Percentiles rank a stretch among this genome's conserved stretches.
Evolutionary conservation across 306 rosid species (phyloP).

Genomic region (Prinsepia uniflora): DNA sequence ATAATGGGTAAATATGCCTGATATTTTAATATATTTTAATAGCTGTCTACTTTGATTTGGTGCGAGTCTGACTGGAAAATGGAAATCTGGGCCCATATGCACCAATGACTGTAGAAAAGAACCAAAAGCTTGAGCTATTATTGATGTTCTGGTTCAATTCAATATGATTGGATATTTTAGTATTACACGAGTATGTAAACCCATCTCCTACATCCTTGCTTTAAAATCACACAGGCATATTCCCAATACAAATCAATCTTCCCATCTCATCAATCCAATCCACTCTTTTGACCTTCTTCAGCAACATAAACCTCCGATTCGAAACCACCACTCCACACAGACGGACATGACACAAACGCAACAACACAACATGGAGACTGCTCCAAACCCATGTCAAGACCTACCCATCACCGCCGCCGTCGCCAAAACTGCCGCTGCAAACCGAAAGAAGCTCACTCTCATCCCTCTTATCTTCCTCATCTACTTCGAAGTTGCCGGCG

Average conservation of each 20-base stretch:
- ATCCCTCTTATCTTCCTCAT: constrained; percentile 42
- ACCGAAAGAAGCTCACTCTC: constrained; percentile 26
- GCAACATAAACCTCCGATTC: neutral
- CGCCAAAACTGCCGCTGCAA: neutral
- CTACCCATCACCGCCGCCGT: neutral
- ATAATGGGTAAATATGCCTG: too few species aligned
- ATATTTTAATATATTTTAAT: too few species aligned
- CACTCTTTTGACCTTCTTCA: too few species aligned
- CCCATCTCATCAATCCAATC: neutral
- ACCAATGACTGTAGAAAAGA: too few species aligned
- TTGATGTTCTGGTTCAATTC: too few species aligned
- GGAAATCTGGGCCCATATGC: too few species aligned
- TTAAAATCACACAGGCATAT: neutral
- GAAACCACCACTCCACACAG: neutral
- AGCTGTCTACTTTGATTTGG: too few species aligned
- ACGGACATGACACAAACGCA: neutral
- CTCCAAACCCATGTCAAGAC: neutral
- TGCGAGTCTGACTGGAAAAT: too few species aligned
- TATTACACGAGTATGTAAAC: too few species aligned
- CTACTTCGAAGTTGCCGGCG: constrained; percentile 43
- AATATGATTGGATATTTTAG: too few species aligned
- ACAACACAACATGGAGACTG: neutral
- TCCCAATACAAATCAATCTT: neutral
- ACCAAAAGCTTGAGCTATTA: too few species aligned
- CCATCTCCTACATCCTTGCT: too few species aligned